phyloP scores from a whole-genome alignment of 2,329 filamentous ascomycete species.

The Kalmusia sp. region DNA sequence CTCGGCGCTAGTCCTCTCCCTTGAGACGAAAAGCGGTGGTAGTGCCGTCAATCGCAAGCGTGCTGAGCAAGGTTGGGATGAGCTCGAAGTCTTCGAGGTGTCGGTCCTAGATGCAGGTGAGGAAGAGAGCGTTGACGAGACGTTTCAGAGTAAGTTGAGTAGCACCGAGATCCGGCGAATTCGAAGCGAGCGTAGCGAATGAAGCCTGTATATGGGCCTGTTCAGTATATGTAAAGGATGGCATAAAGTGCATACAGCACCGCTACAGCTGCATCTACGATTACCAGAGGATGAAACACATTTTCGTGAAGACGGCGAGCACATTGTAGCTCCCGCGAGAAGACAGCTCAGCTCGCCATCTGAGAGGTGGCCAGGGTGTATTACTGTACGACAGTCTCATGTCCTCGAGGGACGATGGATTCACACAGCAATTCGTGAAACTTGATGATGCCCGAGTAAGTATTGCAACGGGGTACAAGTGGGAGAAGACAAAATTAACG shows the following conservation, averaged over 20 bases:
- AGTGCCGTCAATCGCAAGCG: constrained; percentile 86
- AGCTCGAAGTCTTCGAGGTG: constrained; percentile 84
- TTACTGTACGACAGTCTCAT: constrained; percentile 33
- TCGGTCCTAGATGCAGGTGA: constrained; percentile 80
- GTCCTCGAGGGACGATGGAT: constrained; percentile 23
- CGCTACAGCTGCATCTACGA: background rate
- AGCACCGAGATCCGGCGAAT: constrained; percentile 78
- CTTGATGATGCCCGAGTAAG: constrained; percentile 30
- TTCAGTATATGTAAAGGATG: constrained; percentile 1
- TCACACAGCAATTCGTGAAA: constrained; percentile 29
- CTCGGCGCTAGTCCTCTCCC: constrained; percentile 82
- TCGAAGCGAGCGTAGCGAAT: constrained; percentile 35
- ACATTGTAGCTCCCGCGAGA: background rate
- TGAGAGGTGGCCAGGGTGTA: constrained; percentile 22
- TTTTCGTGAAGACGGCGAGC: background rate
- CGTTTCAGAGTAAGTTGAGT: constrained; percentile 86
- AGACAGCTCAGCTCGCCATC: constrained; percentile 20
- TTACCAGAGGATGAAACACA: constrained; percentile 16
- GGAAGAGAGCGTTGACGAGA: constrained; percentile 56
- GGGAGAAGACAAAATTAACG: constrained; percentile 19
- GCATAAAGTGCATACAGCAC: constrained; percentile 1
- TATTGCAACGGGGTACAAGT: constrained; percentile 16
- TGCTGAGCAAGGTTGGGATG: constrained; percentile 74
- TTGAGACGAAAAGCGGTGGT: constrained; percentile 85
- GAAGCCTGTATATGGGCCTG: constrained; percentile 27